Evolutionary conservation across 225 moss, liverwort and hornwort species (phyloP).

Genomic region (Takakia lepidozioides): DNA sequence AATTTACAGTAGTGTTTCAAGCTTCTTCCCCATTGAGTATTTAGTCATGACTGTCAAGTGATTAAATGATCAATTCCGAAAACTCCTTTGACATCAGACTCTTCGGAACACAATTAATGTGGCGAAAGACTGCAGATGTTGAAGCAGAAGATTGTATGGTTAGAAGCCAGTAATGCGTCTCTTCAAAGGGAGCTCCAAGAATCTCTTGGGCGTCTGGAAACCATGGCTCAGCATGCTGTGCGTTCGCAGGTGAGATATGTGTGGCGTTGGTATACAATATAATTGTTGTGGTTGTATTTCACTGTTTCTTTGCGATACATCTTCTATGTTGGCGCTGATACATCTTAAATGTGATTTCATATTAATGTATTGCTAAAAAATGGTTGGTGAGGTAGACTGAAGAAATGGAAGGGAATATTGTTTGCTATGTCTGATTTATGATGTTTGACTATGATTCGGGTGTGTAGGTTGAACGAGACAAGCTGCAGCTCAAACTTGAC

Average conservation of each 20-base stretch:
- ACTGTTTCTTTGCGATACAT: too few relatives aligned
- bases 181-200: conserved; percentile 65
- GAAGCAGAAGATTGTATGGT: conserved; percentile 83
- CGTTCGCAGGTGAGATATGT: conserved; percentile 50
- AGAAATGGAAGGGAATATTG: too few relatives aligned
- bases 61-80: too few relatives aligned
- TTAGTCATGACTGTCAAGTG: neutral
- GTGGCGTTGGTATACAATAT: neutral
- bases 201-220: conserved; percentile 37
- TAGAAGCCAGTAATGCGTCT: conserved; percentile 75
- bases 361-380: too few relatives aligned
- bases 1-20: neutral
- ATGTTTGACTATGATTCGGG: neutral
- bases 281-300: too few relatives aligned
- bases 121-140: conserved; percentile 40
- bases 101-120: neutral
- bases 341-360: too few relatives aligned
- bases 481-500: conserved; percentile 69
- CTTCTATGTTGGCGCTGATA: too few relatives aligned
- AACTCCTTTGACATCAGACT: too few relatives aligned
- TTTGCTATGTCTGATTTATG: too few relatives aligned
- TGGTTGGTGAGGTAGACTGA: too few relatives aligned
- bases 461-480: conserved; percentile 56
- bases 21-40: neutral
- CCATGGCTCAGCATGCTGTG: conserved; percentile 42